Conservation (phyloP, 106 monocot species). For the Apostasia ramifera region DNA sequence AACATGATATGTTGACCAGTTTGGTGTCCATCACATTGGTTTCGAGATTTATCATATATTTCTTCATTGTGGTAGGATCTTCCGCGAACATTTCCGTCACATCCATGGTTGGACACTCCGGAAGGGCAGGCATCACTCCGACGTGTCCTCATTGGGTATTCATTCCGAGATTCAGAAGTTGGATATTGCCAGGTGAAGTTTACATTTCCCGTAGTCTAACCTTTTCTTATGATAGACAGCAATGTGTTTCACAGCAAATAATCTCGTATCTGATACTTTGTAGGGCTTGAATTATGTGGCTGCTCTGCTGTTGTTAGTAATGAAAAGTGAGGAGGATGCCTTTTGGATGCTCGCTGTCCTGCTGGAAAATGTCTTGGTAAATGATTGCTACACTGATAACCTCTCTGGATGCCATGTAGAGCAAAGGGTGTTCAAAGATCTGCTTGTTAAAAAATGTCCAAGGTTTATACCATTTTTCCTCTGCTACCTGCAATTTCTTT, state of each 20-base stretch:
- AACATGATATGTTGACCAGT: no score
- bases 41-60: neutral
- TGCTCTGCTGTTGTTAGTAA: constrained; percentile 80
- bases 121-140: constrained; percentile 89
- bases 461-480: constrained; percentile 34
- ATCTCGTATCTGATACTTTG: neutral
- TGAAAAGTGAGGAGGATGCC: constrained; percentile 95
- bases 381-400: constrained; percentile 90
- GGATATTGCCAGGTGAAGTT: constrained; percentile 86
- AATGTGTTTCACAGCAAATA: neutral
- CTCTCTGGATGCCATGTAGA: constrained; percentile 98
- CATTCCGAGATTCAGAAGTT: constrained; percentile 95
- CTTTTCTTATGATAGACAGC: neutral
- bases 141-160: constrained; percentile 96
- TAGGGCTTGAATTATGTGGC: constrained; percentile 98
- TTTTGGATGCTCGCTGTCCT: constrained; percentile 99
- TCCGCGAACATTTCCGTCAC: constrained; percentile 88
- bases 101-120: constrained; percentile 85
- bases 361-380: constrained; percentile 91
- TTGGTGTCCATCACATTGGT: no score
- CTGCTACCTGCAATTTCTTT: neutral
- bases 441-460: constrained; percentile 90
- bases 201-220: neutral
- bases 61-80: constrained; percentile 51
- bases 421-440: constrained; percentile 91